phyloP scores from a whole-genome alignment of 1,284 basidiomycete species.

The Porodaedalea pini region DNA sequence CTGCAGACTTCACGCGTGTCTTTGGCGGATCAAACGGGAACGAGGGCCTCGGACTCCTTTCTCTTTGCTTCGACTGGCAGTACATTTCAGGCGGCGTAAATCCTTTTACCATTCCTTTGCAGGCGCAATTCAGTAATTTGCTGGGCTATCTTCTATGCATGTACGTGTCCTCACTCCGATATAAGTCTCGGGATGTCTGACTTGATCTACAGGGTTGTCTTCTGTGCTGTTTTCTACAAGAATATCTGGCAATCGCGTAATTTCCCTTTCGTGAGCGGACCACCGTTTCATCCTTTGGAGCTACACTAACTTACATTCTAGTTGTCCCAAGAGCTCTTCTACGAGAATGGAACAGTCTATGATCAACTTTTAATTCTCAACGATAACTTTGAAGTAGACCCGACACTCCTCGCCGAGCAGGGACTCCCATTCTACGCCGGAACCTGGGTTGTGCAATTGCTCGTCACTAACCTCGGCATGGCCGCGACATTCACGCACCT shows the following conservation, averaged over 20 bases:
- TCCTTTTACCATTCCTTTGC: constrained; percentile 38
- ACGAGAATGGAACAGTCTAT: constrained; percentile 46
- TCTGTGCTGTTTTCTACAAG: constrained; percentile 40
- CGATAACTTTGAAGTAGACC: constrained; percentile 46
- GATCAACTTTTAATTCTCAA: constrained; percentile 47
- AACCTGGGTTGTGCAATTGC: constrained; percentile 40
- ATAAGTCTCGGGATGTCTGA: not conserved
- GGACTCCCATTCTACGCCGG: constrained; percentile 36
- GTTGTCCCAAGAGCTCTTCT: constrained; percentile 51
- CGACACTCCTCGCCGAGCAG: constrained; percentile 39
- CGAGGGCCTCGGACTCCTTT: constrained; percentile 49
- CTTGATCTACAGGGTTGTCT: constrained; percentile 35
- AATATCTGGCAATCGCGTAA: constrained; percentile 47
- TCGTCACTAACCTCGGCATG: constrained; percentile 39
- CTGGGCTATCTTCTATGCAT: constrained; percentile 44
- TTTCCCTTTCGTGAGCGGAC: constrained; percentile 43
- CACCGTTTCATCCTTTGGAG: not conserved
- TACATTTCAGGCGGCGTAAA: constrained; percentile 29
- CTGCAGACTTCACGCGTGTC: constrained; percentile 46
- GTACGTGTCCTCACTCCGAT: constrained; percentile 29
- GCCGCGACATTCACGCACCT: constrained; percentile 50
- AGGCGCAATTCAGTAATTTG: constrained; percentile 36
- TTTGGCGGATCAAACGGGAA: constrained; percentile 63
- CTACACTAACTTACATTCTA: not conserved
- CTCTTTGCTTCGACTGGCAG: constrained; percentile 56